These are phyloP conservation scores for Trichoderma parareesei DNA, from an alignment of 495 filamentous ascomycete genomes.

Conservation along the genomic window DNA sequence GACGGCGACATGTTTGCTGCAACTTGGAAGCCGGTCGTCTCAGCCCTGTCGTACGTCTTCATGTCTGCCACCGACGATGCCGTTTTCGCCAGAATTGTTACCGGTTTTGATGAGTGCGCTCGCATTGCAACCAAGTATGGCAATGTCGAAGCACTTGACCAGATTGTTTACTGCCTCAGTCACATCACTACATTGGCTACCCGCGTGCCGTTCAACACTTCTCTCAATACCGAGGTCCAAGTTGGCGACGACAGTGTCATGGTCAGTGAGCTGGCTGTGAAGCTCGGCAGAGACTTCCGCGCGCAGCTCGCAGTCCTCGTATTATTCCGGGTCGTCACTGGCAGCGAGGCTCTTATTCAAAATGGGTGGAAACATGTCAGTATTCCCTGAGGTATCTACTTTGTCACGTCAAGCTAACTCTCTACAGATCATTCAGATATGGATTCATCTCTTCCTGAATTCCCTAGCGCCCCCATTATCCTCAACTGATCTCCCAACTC, in stretches of 20 bases:
- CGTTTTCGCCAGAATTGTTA: slow-evolving; percentile 86
- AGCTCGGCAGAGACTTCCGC: slow-evolving; percentile 88
- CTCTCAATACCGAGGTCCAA: slow-evolving; percentile 93
- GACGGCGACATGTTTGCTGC: slow-evolving; percentile 97
- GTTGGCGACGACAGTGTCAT: slow-evolving; percentile 88
- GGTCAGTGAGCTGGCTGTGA: slow-evolving; percentile 97
- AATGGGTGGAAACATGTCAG: slow-evolving; percentile 80
- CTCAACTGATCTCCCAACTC: slow-evolving; percentile 54
- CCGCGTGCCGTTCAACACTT: slow-evolving; percentile 65
- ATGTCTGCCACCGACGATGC: slow-evolving; percentile 98
- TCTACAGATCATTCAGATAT: slow-evolving; percentile 71
- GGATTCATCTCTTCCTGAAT: slow-evolving; percentile 94
- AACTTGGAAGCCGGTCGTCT: slow-evolving; percentile 90
- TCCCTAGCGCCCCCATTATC: slow-evolving; percentile 84
- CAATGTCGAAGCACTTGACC: slow-evolving; percentile 79
- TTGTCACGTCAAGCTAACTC: slow-evolving; percentile 16
- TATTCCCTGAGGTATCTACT: slow-evolving; percentile 12
- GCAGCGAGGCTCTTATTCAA: slow-evolving; percentile 67
- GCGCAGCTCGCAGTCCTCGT: slow-evolving; percentile 91
- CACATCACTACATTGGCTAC: slow-evolving; percentile 82
- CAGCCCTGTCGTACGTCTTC: slow-evolving; percentile 95
- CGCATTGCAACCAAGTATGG: slow-evolving; percentile 83
- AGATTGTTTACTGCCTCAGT: slow-evolving; percentile 80
- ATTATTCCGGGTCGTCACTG: slow-evolving; percentile 79
- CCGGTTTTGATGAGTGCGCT: slow-evolving; percentile 93